Conservation (phyloP, 106 monocot species). For the Gastrodia elata region DNA sequence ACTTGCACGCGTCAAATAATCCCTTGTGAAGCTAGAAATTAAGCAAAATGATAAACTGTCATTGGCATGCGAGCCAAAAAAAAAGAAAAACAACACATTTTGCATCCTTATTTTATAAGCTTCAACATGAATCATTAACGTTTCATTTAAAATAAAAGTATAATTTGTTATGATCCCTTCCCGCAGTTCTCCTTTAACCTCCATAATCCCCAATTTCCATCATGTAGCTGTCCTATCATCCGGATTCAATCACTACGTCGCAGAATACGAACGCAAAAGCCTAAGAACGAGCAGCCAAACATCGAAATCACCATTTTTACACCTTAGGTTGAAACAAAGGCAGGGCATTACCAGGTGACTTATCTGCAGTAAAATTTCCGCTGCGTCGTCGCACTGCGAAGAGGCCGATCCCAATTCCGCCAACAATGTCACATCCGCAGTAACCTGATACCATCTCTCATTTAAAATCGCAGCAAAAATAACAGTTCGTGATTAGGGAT, state of each 20-base stretch:
- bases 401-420: slow-evolving; percentile 38
- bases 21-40: neutral
- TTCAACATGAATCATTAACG: no score
- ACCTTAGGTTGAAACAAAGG: neutral
- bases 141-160: no score
- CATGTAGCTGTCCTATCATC: no score
- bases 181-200: neutral
- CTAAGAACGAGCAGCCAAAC: neutral
- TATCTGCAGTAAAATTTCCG: slow-evolving; percentile 20
- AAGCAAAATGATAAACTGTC: neutral
- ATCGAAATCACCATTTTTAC: neutral
- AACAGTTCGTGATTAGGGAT: neutral
- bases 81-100: neutral
- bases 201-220: neutral
- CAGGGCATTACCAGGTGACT: slow-evolving; percentile 40
- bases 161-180: neutral
- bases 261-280: neutral
- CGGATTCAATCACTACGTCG: no score
- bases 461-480: neutral
- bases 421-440: slow-evolving; percentile 73
- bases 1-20: neutral
- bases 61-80: neutral
- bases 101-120: no score
- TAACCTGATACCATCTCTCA: slow-evolving; percentile 34
- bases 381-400: slow-evolving; percentile 29